phyloP scores from a whole-genome alignment of 345 rosid species.

The Gossypium herbaceum region DNA sequence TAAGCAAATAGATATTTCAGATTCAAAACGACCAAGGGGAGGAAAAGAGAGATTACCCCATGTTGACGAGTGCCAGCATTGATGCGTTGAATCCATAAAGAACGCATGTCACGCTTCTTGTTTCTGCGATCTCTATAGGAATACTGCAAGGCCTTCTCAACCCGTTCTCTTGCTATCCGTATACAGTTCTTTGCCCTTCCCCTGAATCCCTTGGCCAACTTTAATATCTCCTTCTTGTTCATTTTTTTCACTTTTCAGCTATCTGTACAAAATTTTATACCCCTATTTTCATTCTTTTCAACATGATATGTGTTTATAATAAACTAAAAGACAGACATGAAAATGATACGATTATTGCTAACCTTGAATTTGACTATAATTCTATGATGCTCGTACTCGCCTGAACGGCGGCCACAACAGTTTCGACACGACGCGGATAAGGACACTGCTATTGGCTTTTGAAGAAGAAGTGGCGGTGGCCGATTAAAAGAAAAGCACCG shows the following conservation, averaged over 20 bases:
- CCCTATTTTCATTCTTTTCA: too few relatives aligned
- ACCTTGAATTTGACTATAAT: too few relatives aligned
- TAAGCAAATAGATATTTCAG: not conserved
- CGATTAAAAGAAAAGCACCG: too few relatives aligned
- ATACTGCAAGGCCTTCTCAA: constrained; percentile 93
- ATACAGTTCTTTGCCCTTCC: constrained; percentile 96
- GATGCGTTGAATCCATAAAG: constrained; percentile 95
- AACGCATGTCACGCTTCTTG: constrained; percentile 96
- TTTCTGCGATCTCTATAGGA: constrained; percentile 92
- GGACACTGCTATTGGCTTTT: too few relatives aligned
- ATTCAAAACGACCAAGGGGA: not conserved
- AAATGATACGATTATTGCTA: too few relatives aligned
- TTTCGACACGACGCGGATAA: too few relatives aligned
- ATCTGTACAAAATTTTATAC: not conserved
- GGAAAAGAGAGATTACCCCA: constrained; percentile 40
- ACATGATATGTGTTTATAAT: too few relatives aligned
- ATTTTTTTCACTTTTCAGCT: constrained; percentile 26
- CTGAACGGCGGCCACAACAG: too few relatives aligned
- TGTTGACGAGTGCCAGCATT: constrained; percentile 88
- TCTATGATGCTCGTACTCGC: too few relatives aligned
- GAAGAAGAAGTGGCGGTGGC: too few relatives aligned
- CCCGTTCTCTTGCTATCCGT: constrained; percentile 85
- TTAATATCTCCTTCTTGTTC: constrained; percentile 84
- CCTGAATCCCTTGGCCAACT: constrained; percentile 88
- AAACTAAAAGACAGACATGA: too few relatives aligned